These are phyloP conservation scores for Backusella westeae DNA, from an alignment of 192 early-diverging fungal genomes.

Conservation along the genomic window DNA sequence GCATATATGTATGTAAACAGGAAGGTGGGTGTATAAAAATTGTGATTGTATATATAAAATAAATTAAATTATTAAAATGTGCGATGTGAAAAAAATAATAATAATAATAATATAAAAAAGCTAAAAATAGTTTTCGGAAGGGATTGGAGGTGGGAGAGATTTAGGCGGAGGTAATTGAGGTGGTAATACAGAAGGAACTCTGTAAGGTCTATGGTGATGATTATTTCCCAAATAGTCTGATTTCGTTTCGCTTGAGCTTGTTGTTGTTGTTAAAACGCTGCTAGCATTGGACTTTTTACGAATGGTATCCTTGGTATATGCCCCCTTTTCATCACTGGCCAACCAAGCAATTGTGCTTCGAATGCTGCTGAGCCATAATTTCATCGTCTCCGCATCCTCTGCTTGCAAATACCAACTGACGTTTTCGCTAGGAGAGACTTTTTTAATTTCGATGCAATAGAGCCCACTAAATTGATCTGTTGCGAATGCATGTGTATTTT, in stretches of 20 bases:
- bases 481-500: constrained; percentile 21
- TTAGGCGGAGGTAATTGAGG: constrained; percentile 4
- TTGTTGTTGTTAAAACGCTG: neutral
- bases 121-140: neutral
- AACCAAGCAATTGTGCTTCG: constrained; percentile 20
- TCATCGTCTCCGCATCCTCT: constrained; percentile 14
- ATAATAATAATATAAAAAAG: neutral
- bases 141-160: neutral
- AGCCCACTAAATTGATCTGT: constrained; percentile 23
- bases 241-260: neutral
- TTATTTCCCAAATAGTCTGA: neutral
- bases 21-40: no score
- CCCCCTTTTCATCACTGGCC: neutral
- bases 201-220: neutral
- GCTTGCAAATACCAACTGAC: constrained; percentile 27
- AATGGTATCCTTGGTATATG: neutral
- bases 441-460: constrained; percentile 29
- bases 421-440: neutral
- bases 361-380: constrained; percentile 17
- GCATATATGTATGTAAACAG: neutral
- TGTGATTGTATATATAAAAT: constrained; percentile 5
- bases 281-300: neutral
- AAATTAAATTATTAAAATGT: neutral
- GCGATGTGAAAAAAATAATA: neutral
- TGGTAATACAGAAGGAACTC: neutral